Conservation (phyloP, 129 eudicot genomes). For the Flaveria robusta region DNA sequence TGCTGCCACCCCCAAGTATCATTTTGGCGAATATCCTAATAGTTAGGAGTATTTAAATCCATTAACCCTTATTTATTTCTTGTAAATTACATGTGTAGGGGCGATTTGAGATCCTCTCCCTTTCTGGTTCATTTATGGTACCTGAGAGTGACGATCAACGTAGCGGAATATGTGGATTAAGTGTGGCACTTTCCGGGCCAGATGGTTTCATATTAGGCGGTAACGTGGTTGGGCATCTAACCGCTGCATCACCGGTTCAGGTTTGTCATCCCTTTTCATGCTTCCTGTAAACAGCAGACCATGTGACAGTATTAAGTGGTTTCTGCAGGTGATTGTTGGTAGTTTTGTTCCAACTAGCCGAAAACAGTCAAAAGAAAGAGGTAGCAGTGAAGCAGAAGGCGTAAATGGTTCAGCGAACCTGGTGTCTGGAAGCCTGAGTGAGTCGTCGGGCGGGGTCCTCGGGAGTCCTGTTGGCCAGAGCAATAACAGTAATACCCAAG, state of each 20-base stretch:
- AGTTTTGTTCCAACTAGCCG: slow-evolving; percentile 37
- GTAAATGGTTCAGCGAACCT: slow-evolving; percentile 20
- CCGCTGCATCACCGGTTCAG: slow-evolving; percentile 70
- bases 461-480: slow-evolving; percentile 43
- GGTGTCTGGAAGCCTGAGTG: slow-evolving; percentile 33
- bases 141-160: slow-evolving; percentile 41
- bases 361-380: slow-evolving; percentile 21
- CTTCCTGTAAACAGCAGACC: neutral
- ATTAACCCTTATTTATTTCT: no score
- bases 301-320: neutral
- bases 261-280: slow-evolving; percentile 31
- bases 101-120: slow-evolving; percentile 57
- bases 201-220: slow-evolving; percentile 75
- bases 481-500: slow-evolving; percentile 33
- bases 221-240: slow-evolving; percentile 66
- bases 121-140: slow-evolving; percentile 56
- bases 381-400: slow-evolving; percentile 23
- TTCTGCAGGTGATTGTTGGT: slow-evolving; percentile 52
- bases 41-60: no score
- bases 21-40: no score
- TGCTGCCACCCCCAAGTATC: no score
- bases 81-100: slow-evolving; percentile 46
- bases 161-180: slow-evolving; percentile 48
- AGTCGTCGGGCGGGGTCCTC: slow-evolving; percentile 47
- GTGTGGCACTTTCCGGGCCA: slow-evolving; percentile 60